Conservation (phyloP, 148 eudicot genomes). For the Rhododendron griersonianum region DNA sequence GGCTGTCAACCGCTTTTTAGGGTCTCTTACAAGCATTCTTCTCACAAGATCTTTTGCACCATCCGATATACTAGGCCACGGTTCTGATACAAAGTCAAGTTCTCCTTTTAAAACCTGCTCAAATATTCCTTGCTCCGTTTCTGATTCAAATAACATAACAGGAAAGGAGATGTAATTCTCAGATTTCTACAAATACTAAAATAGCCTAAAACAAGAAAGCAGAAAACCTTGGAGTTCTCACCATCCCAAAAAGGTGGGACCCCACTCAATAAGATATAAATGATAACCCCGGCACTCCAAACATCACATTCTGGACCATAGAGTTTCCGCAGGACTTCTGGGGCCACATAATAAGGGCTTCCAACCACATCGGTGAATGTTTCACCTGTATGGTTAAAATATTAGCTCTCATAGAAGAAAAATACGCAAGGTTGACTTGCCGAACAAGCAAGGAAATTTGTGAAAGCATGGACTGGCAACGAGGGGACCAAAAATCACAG, state of each 20-base stretch:
- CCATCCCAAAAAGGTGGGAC: conserved; percentile 51
- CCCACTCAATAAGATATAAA: conserved; percentile 37
- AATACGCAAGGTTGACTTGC: neutral
- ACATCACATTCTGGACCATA: conserved; percentile 42
- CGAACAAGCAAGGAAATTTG: neutral
- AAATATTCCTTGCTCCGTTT: conserved; percentile 41
- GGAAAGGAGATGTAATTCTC: neutral
- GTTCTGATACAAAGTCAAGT: conserved; percentile 37
- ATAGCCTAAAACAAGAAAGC: neutral
- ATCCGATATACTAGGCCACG: conserved; percentile 40
- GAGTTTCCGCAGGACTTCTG: conserved; percentile 33
- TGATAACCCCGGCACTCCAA: conserved; percentile 45
- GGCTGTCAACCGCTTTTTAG: conserved; percentile 32
- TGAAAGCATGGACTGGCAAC: conserved; percentile 2
- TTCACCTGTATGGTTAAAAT: conserved; percentile 26
- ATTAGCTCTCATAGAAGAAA: conserved; percentile 7
- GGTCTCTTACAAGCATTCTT: conserved; percentile 36
- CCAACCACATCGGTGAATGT: conserved; percentile 37
- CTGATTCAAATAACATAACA: conserved; percentile 16
- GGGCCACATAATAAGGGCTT: conserved; percentile 45
- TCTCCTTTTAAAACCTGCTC: conserved; percentile 38
- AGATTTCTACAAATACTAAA: neutral
- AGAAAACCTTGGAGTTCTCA: conserved; percentile 11
- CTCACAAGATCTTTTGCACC: conserved; percentile 37
- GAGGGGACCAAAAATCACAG: neutral